These are phyloP conservation scores for Penicillium aurantiogriseum DNA, from an alignment of 2,329 filamentous ascomycete species.

Conservation along the genomic window DNA sequence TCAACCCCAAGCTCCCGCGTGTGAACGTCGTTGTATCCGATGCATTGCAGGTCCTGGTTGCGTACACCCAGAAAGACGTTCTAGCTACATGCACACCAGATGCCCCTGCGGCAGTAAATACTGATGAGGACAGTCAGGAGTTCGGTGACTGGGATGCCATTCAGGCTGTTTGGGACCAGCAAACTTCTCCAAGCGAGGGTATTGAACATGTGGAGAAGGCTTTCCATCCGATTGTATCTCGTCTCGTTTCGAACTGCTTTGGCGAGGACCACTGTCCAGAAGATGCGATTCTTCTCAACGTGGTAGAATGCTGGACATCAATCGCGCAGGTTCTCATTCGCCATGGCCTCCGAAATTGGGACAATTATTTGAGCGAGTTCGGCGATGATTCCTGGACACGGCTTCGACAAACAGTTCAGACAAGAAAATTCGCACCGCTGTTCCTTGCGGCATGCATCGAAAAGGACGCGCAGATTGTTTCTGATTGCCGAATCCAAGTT, in stretches of 20 bases:
- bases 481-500: constrained; percentile 49
- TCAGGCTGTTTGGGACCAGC: constrained; percentile 45
- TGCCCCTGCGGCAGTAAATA: constrained; percentile 23
- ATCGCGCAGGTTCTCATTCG: constrained; percentile 50
- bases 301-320: constrained; percentile 56
- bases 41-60: constrained; percentile 48
- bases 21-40: constrained; percentile 50
- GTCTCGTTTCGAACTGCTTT: constrained; percentile 60
- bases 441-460: constrained; percentile 48
- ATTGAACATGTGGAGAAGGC: constrained; percentile 41
- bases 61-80: constrained; percentile 39
- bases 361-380: constrained; percentile 56
- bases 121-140: constrained; percentile 62
- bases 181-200: constrained; percentile 23
- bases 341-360: constrained; percentile 52
- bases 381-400: constrained; percentile 50
- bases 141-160: constrained; percentile 60
- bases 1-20: constrained; percentile 49
- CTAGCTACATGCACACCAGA: constrained; percentile 21
- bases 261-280: constrained; percentile 57
- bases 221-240: constrained; percentile 51
- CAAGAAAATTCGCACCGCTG: constrained; percentile 47
- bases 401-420: constrained; percentile 48
- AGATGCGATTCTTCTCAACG: constrained; percentile 52
- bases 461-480: constrained; percentile 41